Percentiles rank a stretch among this genome's conserved stretches.
Conservation (phyloP, 345 rosid species). For the Euphorbia pulcherrima region DNA sequence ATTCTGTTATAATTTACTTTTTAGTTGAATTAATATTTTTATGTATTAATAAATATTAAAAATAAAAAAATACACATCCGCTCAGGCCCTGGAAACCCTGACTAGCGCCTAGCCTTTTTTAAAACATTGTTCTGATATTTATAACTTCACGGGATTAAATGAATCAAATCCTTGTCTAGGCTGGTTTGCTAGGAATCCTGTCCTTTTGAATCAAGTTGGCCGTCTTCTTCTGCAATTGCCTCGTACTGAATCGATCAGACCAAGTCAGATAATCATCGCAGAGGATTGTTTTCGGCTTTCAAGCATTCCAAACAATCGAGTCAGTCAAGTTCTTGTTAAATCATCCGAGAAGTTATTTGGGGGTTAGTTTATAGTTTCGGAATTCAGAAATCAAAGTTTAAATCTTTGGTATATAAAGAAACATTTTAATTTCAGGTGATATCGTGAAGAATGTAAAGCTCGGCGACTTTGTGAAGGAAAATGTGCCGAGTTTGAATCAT, state of each 20-base stretch:
- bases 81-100: too few species aligned
- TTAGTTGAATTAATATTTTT: too few species aligned
- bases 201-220: conserved; percentile 60
- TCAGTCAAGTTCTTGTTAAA: conserved; percentile 45
- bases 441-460: conserved; percentile 44
- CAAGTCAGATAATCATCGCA: conserved; percentile 53
- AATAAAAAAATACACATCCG: too few species aligned
- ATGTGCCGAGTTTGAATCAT: conserved; percentile 62
- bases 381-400: neutral
- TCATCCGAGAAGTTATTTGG: conserved; percentile 57
- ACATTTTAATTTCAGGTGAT: conserved; percentile 32
- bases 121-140: too few species aligned
- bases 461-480: conserved; percentile 58
- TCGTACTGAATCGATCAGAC: conserved; percentile 27
- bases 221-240: conserved; percentile 50
- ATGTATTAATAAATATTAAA: too few species aligned
- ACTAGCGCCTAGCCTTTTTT: too few species aligned
- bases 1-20: too few species aligned
- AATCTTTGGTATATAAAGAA: neutral
- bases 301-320: conserved; percentile 49
- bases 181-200: conserved; percentile 86
- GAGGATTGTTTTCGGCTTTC: conserved; percentile 69
- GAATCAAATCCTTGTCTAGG: conserved; percentile 38
- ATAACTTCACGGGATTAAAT: too few species aligned
- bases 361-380: conserved; percentile 33